Conservation (phyloP, 176 grass and related monocot genomes). For the Triticum timopheevii region DNA sequence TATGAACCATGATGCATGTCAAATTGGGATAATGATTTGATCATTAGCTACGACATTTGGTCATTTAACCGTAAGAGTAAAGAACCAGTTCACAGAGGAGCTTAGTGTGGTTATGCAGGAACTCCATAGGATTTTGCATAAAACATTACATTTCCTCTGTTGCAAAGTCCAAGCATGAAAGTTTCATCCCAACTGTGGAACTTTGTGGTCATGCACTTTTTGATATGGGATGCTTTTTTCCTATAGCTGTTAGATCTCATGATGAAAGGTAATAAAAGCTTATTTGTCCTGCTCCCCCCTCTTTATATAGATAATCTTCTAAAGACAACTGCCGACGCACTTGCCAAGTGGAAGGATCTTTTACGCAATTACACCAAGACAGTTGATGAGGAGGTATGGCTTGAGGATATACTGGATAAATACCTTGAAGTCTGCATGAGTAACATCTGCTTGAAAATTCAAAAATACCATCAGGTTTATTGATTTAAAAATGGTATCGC, state of each 20-base stretch:
- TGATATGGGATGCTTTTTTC: constrained; percentile 5
- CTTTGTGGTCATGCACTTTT: neutral
- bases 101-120: neutral
- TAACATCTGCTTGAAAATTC: constrained; percentile 6
- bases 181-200: neutral
- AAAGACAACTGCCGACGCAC: constrained; percentile 43
- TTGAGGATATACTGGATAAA: neutral
- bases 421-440: constrained; percentile 21
- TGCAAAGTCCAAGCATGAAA: neutral
- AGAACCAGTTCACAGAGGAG: neutral
- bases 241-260: constrained; percentile 14
- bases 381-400: constrained; percentile 81
- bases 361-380: constrained; percentile 78
- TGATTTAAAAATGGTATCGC: neutral
- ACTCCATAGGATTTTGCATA: neutral
- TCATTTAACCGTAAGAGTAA: neutral
- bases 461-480: neutral
- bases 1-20: neutral
- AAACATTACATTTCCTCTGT: neutral
- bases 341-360: constrained; percentile 81
- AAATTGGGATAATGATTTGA: neutral
- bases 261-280: neutral
- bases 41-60: neutral
- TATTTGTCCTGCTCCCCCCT: neutral
- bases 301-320: constrained; percentile 55